phyloP scores from a whole-genome alignment of 2,329 filamentous ascomycete genomes.

The Xylaria sp. region DNA sequence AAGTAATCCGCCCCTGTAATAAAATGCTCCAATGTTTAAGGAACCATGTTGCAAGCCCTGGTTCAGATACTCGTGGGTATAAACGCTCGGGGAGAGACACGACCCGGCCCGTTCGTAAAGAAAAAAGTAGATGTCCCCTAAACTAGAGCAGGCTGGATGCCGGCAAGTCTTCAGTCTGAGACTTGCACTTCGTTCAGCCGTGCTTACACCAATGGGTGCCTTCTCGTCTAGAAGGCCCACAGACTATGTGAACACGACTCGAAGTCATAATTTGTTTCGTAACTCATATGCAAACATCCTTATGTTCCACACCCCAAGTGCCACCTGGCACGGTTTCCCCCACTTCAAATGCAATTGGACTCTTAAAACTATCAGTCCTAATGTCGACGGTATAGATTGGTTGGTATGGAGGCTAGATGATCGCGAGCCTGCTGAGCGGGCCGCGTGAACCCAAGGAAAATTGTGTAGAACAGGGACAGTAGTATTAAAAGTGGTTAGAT shows the following conservation, averaged over 20 bases:
- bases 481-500: not conserved
- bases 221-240: conserved; percentile 1
- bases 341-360: not conserved
- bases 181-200: not conserved
- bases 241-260: not conserved
- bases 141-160: not conserved
- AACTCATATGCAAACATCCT: conserved; percentile 10
- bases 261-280: conserved; percentile 7
- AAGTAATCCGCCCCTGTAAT: conserved; percentile 4
- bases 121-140: not conserved
- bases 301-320: conserved; percentile 3
- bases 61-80: conserved; percentile 1
- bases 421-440: not conserved
- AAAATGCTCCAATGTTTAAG: conserved; percentile 1
- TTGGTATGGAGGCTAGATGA: not conserved
- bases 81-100: not conserved
- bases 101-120: not conserved
- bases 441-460: not conserved
- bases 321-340: not conserved
- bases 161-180: not conserved
- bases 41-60: not conserved
- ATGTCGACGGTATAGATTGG: not conserved
- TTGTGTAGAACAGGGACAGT: not conserved
- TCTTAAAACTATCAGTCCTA: not conserved
- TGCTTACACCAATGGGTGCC: not conserved